Evolutionary conservation across 306 rosid genomes (phyloP), one percentile per base, ranked within the genome.

Genomic region (Herpetospermum pedunculosum): DNA sequence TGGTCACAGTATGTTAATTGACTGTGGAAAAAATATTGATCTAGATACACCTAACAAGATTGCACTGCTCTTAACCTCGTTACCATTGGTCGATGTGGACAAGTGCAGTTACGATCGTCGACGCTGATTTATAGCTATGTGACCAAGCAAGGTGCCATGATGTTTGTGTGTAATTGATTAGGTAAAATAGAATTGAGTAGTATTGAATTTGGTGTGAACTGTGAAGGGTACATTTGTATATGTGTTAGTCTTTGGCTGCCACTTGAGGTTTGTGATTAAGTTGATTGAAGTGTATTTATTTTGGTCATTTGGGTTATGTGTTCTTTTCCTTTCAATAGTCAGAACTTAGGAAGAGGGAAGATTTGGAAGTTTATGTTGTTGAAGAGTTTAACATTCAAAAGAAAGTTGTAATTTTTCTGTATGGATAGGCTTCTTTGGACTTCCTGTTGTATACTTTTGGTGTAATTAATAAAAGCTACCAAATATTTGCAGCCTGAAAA

Each of bases 151-250:
- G 58, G 8, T 47, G 41, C 23, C 26, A 28, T 25, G 28, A 70
- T 29, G 74, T 70, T 34, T 68, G 1, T 18, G 2, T 18, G 28
- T 47, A 29, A 32, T 46, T 70, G 5, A 5, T 8, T 70, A 46
- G 41, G 43, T 70, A 34, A 47, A 29, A 18, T 29, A 44, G 15
- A 26, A 14, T 44, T 43, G n/a, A n/a, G n/a, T 67, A 63, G 72
- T 28, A 13, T 69, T 69, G 55, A 46, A 29, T 15, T 70, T 46
- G 74, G 25, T 8, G 58, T 48, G 53, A 70, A 70, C 16, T 8
- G 58, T 48, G 53, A 70, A 70, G 43, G 57, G 74, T 70, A 70
- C 58, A 70, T 70, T 47, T 70, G 74, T 70, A 70, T 16, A 70
- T 70, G 58, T 70, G 52, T 70, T 37, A 29, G 67, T 63, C 28